Evolutionary conservation across 192 early-diverging fungal species (phyloP).

Genomic region (Paraglomus brasilianum): DNA sequence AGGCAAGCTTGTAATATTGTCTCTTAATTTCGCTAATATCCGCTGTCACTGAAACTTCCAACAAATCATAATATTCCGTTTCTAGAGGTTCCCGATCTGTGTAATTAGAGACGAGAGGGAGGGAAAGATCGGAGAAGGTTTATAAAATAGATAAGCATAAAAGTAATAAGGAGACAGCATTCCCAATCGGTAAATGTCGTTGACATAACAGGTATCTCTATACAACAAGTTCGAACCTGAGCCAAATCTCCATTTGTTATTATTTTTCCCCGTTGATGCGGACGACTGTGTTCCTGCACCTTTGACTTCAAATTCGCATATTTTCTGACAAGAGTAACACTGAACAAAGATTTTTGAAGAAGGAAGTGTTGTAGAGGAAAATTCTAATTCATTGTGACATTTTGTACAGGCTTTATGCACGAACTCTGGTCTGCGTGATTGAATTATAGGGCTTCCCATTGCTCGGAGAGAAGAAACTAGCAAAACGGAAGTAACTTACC

Average conservation of each 20-base stretch:
- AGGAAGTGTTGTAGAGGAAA: slow-evolving; percentile 36
- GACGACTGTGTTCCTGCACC: slow-evolving; percentile 29
- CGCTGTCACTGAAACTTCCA: slow-evolving; percentile 74
- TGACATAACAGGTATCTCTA: neutral
- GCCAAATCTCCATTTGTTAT: slow-evolving; percentile 4
- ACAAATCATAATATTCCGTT: slow-evolving; percentile 87
- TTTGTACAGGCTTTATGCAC: slow-evolving; percentile 49
- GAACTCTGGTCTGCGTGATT: slow-evolving; percentile 56
- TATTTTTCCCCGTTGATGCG: slow-evolving; percentile 31
- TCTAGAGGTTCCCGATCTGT: slow-evolving; percentile 74
- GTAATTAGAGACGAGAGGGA: neutral
- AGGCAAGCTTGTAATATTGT: slow-evolving; percentile 80
- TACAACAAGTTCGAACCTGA: slow-evolving; percentile 4
- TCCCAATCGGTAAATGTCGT: neutral
- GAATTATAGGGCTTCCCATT: slow-evolving; percentile 44
- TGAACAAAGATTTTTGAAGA: slow-evolving; percentile 44
- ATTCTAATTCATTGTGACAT: slow-evolving; percentile 53
- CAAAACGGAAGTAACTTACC: neutral
- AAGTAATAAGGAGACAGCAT: too few species aligned
- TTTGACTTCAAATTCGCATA: slow-evolving; percentile 44
- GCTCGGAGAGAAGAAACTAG: neutral
- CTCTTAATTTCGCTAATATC: slow-evolving; percentile 89
- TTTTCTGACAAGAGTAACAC: slow-evolving; percentile 55
- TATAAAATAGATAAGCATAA: neutral
- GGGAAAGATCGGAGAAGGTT: neutral